Evolutionary conservation across 2,329 filamentous ascomycete species (phyloP).

Genomic region (Falciphora oryzae): DNA sequence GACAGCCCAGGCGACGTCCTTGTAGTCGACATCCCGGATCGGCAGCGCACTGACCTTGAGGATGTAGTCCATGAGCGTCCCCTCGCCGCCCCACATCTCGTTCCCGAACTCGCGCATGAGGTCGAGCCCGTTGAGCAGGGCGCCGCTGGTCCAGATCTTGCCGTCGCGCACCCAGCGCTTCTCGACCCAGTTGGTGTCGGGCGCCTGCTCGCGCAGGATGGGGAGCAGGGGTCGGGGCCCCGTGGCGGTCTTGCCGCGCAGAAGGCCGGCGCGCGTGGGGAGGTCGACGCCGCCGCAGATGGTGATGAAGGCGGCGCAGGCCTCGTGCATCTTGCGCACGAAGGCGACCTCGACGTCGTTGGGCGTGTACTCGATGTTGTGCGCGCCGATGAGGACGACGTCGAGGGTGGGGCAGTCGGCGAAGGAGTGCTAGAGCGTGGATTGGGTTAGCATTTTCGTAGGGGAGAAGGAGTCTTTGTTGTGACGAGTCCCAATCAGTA

Average conservation of each 20-base stretch:
- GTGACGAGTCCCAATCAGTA: too few species aligned
- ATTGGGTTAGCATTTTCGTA: too few species aligned
- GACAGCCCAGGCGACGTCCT: conserved; percentile 19
- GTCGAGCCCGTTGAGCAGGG: conserved; percentile 29
- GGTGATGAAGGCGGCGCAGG: conserved; percentile 31
- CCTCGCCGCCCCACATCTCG: conserved; percentile 23
- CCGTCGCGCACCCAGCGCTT: conserved; percentile 30
- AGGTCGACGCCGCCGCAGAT: conserved; percentile 32
- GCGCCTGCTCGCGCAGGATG: conserved; percentile 20
- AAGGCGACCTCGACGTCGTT: conserved; percentile 30
- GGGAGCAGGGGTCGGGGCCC: conserved; percentile 26
- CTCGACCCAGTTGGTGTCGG: conserved; percentile 31
- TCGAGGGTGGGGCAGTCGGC: conserved; percentile 33
- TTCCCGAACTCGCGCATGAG: conserved; percentile 26
- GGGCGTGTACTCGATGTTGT: conserved; percentile 21
- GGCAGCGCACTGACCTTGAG: conserved; percentile 22
- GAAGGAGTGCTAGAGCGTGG: conserved; percentile 28
- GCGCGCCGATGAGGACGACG: conserved; percentile 35
- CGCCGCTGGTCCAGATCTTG: conserved; percentile 30
- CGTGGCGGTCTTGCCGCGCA: conserved; percentile 32
- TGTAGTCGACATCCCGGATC: conserved; percentile 26
- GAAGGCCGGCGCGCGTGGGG: conserved; percentile 28
- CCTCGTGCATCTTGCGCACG: conserved; percentile 28
- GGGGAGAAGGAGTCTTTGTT: too few species aligned
- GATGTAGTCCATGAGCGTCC: conserved; percentile 17